phyloP scores from a whole-genome alignment of 2,329 filamentous ascomycete species.

The Colletotrichum sp. region DNA sequence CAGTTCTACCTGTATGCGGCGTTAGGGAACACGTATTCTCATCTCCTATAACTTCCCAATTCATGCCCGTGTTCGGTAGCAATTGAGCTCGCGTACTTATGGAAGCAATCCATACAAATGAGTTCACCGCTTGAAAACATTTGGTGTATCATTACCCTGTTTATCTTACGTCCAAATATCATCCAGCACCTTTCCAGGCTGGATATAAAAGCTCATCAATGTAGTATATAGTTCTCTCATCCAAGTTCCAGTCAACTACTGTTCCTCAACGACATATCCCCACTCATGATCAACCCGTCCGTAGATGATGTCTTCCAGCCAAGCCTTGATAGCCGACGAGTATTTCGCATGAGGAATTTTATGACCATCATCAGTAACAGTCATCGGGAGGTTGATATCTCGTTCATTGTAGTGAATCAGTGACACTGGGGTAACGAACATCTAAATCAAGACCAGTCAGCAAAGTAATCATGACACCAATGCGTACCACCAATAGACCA shows the following conservation, averaged over 20 bases:
- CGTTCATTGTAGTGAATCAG: conserved; percentile 69
- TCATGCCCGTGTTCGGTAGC: accelerated
- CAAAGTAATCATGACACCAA: neutral
- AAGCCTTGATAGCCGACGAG: conserved; percentile 66
- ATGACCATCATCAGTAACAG: conserved; percentile 45
- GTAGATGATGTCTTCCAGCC: conserved; percentile 77
- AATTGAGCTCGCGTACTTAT: neutral
- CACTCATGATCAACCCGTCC: conserved; percentile 71
- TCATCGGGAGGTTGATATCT: conserved; percentile 65
- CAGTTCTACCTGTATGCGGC: too few species aligned
- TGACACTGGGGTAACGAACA: conserved; percentile 72
- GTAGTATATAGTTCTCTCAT: neutral
- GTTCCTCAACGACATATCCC: conserved; percentile 70
- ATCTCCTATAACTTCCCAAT: accelerated
- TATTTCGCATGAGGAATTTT: conserved; percentile 36
- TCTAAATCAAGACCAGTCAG: conserved; percentile 46
- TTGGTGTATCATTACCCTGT: neutral
- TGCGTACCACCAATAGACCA: neutral
- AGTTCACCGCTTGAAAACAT: neutral
- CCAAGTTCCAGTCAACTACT: conserved; percentile 24
- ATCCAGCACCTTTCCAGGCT: neutral
- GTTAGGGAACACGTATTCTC: too few species aligned
- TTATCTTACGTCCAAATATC: neutral
- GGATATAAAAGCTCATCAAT: neutral
- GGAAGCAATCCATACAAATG: neutral